phyloP scores from a whole-genome alignment of 2,329 filamentous ascomycete species.

The Phaeosphaeriaceae sp. region DNA sequence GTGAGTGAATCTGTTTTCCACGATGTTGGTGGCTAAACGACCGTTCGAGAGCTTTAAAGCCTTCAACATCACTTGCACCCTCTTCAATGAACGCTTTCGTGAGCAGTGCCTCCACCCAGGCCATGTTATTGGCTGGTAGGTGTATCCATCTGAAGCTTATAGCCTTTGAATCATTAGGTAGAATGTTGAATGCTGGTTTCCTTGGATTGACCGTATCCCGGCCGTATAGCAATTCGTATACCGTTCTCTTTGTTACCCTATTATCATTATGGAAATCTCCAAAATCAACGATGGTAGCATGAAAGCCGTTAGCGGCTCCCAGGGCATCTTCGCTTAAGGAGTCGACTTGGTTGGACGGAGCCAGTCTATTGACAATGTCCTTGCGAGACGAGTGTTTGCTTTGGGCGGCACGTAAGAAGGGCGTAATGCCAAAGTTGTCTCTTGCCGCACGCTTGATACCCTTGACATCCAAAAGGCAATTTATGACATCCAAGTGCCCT shows the following conservation, averaged over 20 bases:
- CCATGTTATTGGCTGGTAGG: conserved; percentile 59
- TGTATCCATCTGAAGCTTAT: conserved; percentile 55
- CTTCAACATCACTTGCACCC: conserved; percentile 66
- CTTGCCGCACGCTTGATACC: conserved; percentile 47
- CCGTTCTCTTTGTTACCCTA: conserved; percentile 37
- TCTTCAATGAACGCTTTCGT: conserved; percentile 70
- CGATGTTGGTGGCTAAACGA: conserved; percentile 68
- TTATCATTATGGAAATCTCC: conserved; percentile 46
- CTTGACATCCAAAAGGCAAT: conserved; percentile 43
- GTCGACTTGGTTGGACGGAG: conserved; percentile 51
- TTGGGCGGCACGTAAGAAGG: conserved; percentile 51
- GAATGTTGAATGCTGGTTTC: conserved; percentile 44
- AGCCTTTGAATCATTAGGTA: conserved; percentile 50
- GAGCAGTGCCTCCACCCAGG: conserved; percentile 68
- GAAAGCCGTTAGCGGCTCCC: conserved; percentile 46
- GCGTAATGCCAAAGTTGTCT: conserved; percentile 54
- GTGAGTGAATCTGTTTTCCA: conserved; percentile 63
- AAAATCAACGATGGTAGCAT: conserved; percentile 50
- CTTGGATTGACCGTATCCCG: conserved; percentile 40
- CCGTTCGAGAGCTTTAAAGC: conserved; percentile 67
- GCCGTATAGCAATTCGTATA: conserved; percentile 46
- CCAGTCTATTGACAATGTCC: conserved; percentile 51
- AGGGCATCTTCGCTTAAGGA: conserved; percentile 42
- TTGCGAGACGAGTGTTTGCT: conserved; percentile 40
- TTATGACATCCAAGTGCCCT: conserved; percentile 46